These are phyloP conservation scores for Panicum miliaceum DNA, from an alignment of 176 grass and related monocot genomes.

Conservation along the genomic window DNA sequence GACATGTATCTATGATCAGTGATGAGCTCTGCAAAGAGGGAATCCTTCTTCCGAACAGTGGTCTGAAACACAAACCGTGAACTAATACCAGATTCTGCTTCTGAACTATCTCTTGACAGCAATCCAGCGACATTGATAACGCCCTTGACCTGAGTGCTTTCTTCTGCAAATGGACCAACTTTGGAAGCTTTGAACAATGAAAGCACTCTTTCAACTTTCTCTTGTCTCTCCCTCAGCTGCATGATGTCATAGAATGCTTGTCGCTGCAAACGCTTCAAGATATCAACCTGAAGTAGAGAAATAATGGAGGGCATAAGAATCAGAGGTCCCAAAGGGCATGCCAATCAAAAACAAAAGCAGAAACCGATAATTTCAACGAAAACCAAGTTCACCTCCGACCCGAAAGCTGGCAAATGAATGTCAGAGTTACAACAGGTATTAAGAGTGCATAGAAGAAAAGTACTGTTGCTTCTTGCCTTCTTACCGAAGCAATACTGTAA, in stretches of 20 bases:
- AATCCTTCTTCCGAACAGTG: constrained; percentile 67
- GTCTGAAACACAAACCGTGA: constrained; percentile 77
- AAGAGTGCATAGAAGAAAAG: too few species aligned
- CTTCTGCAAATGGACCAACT: constrained; percentile 57
- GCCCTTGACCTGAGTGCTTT: constrained; percentile 67
- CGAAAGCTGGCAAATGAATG: neutral
- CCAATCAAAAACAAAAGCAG: neutral
- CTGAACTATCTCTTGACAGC: constrained; percentile 40
- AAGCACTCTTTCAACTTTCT: constrained; percentile 73
- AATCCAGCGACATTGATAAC: constrained; percentile 54
- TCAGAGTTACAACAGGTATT: neutral
- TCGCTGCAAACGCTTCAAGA: constrained; percentile 77
- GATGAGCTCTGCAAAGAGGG: constrained; percentile 68
- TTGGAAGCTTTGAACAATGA: constrained; percentile 51
- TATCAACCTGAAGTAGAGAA: constrained; percentile 50
- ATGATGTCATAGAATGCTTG: constrained; percentile 81
- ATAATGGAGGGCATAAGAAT: neutral
- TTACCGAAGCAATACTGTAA: neutral
- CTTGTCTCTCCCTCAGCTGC: constrained; percentile 82
- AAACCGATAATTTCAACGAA: neutral
- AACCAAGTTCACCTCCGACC: neutral
- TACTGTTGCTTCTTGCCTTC: too few species aligned
- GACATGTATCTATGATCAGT: constrained; percentile 41
- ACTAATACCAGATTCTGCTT: constrained; percentile 51
- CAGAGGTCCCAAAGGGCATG: neutral